phyloP scores from a whole-genome alignment of 106 monocot genomes.

The Amphibolis antarctica region DNA sequence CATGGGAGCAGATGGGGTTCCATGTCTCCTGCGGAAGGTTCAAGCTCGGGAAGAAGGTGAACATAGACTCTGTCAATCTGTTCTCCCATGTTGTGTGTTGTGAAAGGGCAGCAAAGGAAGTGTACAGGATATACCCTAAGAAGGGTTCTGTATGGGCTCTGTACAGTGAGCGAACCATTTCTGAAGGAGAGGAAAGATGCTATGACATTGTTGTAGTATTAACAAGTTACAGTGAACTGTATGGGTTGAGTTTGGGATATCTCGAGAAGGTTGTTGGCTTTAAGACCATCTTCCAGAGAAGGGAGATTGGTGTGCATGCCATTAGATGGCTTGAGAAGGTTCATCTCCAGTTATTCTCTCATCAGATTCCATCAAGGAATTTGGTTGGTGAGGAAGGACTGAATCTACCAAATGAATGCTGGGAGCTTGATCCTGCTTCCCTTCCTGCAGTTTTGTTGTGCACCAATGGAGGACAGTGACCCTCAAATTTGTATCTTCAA shows the following conservation, averaged over 20 bases:
- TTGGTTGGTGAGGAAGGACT: slow-evolving; percentile 32
- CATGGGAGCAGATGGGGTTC: slow-evolving; percentile 33
- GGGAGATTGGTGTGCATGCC: slow-evolving; percentile 53
- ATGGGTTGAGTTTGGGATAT: slow-evolving; percentile 66
- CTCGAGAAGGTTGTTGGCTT: slow-evolving; percentile 86
- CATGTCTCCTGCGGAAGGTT: slow-evolving; percentile 62
- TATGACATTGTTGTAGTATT: slow-evolving; percentile 71
- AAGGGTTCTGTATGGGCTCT: slow-evolving; percentile 91
- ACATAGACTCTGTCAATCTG: slow-evolving; percentile 57
- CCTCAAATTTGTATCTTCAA: not conserved
- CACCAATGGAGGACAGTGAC: not conserved
- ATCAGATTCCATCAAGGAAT: slow-evolving; percentile 77
- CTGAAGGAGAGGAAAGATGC: slow-evolving; percentile 17
- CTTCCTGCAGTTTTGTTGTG: slow-evolving; percentile 23
- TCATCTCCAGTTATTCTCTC: slow-evolving; percentile 48
- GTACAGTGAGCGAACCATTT: slow-evolving; percentile 24
- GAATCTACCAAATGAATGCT: slow-evolving; percentile 52
- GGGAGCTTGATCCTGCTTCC: slow-evolving; percentile 97
- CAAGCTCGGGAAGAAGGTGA: slow-evolving; percentile 51
- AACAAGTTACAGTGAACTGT: slow-evolving; percentile 55
- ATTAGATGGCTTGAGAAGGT: slow-evolving; percentile 51
- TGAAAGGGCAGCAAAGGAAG: slow-evolving; percentile 56
- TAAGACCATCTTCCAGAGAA: slow-evolving; percentile 70
- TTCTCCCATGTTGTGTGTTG: slow-evolving; percentile 68
- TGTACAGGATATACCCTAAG: slow-evolving; percentile 74